phyloP scores from a whole-genome alignment of 768 basidiomycete species.

The Artomyces pyxidatus region DNA sequence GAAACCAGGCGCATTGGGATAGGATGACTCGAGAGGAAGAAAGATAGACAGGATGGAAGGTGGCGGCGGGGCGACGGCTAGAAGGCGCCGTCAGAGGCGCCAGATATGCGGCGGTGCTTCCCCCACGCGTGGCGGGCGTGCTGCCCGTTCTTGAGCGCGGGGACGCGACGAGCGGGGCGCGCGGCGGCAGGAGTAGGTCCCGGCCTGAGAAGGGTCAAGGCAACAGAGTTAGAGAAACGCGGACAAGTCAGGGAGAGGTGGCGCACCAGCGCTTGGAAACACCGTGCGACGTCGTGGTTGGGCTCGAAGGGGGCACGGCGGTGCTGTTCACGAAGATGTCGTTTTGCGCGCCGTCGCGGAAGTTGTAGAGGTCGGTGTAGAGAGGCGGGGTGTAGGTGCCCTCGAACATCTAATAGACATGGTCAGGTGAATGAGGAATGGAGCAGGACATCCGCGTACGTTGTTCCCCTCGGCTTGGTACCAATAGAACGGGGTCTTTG shows the following conservation, averaged over 20 bases:
- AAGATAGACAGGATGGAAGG: neutral
- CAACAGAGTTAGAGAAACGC: neutral
- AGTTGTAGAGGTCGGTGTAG: slow-evolving; percentile 33
- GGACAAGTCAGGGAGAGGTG: neutral
- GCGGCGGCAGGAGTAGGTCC: neutral
- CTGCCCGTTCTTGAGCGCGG: neutral
- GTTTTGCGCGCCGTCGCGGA: slow-evolving; percentile 35
- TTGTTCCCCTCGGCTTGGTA: slow-evolving; percentile 31
- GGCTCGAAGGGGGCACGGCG: neutral
- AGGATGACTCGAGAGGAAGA: neutral
- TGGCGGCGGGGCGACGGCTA: neutral
- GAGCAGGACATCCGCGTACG: slow-evolving; percentile 20
- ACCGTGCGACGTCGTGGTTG: neutral
- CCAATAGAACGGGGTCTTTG: slow-evolving; percentile 35
- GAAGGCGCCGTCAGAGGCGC: neutral
- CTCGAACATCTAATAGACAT: slow-evolving; percentile 24
- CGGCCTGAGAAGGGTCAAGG: neutral
- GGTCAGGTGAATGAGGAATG: neutral
- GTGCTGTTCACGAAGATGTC: slow-evolving; percentile 28
- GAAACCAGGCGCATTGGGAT: neutral
- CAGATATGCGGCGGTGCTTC: neutral
- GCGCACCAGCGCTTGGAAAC: neutral
- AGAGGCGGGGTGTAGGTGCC: slow-evolving; percentile 22
- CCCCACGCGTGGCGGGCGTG: neutral
- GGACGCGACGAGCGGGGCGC: neutral